phyloP scores from a whole-genome alignment of 148 eudicot genomes.

The Persicaria tinctoria region DNA sequence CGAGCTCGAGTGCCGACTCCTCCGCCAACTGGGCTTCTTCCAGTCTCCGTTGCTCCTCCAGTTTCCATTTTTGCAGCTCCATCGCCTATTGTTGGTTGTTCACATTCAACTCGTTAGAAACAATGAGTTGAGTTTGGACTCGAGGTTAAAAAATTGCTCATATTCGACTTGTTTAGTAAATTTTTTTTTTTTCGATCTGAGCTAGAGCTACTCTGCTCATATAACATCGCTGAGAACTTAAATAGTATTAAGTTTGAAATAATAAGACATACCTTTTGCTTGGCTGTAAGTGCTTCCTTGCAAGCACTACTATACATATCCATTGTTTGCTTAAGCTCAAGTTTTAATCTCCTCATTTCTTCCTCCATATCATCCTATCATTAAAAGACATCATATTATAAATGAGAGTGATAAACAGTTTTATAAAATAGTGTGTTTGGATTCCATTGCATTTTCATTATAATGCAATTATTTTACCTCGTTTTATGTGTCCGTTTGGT shows the following conservation, averaged over 20 bases:
- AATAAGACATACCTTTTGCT: constrained; percentile 41
- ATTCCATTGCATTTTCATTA: too few relatives aligned
- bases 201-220: too few relatives aligned
- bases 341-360: constrained; percentile 69
- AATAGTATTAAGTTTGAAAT: neutral
- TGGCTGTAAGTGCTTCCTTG: constrained; percentile 70
- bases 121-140: too few relatives aligned
- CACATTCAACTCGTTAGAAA: too few relatives aligned
- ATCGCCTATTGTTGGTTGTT: constrained; percentile 31
- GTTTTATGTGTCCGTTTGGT: too few relatives aligned
- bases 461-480: too few relatives aligned
- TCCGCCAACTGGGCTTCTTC: constrained; percentile 45
- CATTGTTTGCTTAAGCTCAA: constrained; percentile 73
- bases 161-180: too few relatives aligned
- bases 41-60: constrained; percentile 39
- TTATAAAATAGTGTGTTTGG: too few relatives aligned
- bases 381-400: neutral
- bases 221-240: too few relatives aligned
- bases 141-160: too few relatives aligned
- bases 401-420: neutral
- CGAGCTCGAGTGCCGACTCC: constrained; percentile 58
- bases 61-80: constrained; percentile 57
- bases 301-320: constrained; percentile 74
- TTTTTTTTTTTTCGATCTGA: too few relatives aligned
- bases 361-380: constrained; percentile 69